Base-by-base conservation (phyloP, 805 yeast species). In the Candida ipomoeae region DNA sequence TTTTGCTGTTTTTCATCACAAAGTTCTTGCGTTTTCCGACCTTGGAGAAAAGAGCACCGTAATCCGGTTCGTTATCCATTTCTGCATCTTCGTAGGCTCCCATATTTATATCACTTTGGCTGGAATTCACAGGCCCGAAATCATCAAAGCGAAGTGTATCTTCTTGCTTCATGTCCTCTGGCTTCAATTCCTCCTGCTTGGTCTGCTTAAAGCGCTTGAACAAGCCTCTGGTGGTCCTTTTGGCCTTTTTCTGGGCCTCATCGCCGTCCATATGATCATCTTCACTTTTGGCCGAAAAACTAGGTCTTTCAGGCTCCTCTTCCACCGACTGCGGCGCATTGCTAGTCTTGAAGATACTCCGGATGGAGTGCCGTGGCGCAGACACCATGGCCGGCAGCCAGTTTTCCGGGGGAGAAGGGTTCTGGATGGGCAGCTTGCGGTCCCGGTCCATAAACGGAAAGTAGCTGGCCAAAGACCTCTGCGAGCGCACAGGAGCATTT, bases 1-100 rank as follows among this genome's bases (percentile, higher is more conserved):
- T 47, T 46, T 52, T 54, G 51, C 51, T 42, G 32, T 36, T 36
- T 31, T 57, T 57, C 48, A 62, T 64, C 29, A 62, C 70, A 18
- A 66, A 64, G 26, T 58, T 65, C 52, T 69, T 66, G 33, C 77
- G 54, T 49, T 73, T 73, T 1, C 77, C 77, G 5, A 73, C 75
- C 41, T 69, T 70, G 49, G 73, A 70, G 56, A 73, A 73, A 29
- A 73, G 62, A 5, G 77, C 75, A 3, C 71, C 77, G 55, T 73
- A 73, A 55, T 73, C 73, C 2, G 77, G 77, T 48, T 67, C 72
- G 29, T 48, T 40, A 6, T 23, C 36, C 45, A 41, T 14, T 13
- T 41, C 46, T n/a, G 39, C 46, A 7, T 23, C 46, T 17, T 32
- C 44, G 18, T 41, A 7, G n/a, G 14, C 29, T 7, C 14, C 31